Percentiles rank a stretch among this genome's conserved stretches.
phyloP scores from a whole-genome alignment of 2,329 filamentous ascomycete species.

The Tolypocladium paradoxum region DNA sequence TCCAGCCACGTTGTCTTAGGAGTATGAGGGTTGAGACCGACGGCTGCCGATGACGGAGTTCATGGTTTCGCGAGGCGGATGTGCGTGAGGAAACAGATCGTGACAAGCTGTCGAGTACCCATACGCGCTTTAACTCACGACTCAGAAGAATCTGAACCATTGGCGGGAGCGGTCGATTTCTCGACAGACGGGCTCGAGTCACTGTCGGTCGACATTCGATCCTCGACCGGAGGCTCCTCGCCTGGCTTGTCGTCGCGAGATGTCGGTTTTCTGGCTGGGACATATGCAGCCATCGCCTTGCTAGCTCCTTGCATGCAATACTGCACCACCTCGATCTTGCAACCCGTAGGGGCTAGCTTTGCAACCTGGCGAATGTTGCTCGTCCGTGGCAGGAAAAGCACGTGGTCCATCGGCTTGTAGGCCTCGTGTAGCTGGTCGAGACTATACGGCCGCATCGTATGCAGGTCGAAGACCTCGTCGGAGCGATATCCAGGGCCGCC shows the following conservation, averaged over 20 bases:
- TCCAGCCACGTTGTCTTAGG: too few relatives aligned
- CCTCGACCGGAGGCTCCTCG: neutral
- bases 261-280: constrained; percentile 25
- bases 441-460: constrained; percentile 80
- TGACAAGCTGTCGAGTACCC: neutral
- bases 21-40: neutral
- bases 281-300: constrained; percentile 63
- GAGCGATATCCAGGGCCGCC: constrained; percentile 45
- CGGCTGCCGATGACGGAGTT: too few relatives aligned
- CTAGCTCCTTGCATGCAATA: constrained; percentile 88
- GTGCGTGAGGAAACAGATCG: neutral
- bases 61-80: neutral
- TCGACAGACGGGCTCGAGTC: neutral
- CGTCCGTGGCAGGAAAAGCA: constrained; percentile 76
- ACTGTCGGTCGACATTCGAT: neutral
- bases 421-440: constrained; percentile 50
- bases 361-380: constrained; percentile 75
- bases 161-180: neutral
- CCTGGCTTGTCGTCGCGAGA: neutral
- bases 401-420: constrained; percentile 50
- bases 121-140: neutral
- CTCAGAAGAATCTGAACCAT: neutral
- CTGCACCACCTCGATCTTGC: constrained; percentile 66
- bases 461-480: constrained; percentile 68
- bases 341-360: constrained; percentile 33